These are phyloP conservation scores for Blastobotrys ciferrii DNA, from an alignment of 1,139 yeast genomes.

Conservation along the genomic window DNA sequence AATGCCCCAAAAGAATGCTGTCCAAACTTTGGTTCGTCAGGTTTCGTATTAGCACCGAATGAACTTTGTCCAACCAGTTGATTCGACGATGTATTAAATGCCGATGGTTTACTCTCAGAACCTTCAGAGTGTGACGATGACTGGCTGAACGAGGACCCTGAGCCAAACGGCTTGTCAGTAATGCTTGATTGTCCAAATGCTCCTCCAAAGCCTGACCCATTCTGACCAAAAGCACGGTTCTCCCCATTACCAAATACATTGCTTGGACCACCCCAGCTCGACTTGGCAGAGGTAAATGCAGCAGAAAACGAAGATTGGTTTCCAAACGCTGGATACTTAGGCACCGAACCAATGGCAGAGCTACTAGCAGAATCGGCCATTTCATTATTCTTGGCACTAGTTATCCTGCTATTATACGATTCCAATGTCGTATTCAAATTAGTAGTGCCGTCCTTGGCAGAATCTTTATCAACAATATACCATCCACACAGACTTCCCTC, in stretches of 20 bases:
- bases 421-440: slow-evolving; percentile 6
- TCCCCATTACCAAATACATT: too few species aligned
- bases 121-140: not conserved
- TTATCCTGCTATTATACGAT: slow-evolving; percentile 6
- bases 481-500: slow-evolving; percentile 62
- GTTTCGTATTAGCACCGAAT: too few species aligned
- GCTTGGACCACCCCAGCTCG: too few species aligned
- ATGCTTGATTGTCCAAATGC: not conserved
- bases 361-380: slow-evolving; percentile 7
- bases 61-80: too few species aligned
- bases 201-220: too few species aligned
- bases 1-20: not conserved
- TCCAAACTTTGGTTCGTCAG: too few species aligned
- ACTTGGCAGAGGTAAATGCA: too few species aligned
- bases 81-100: not conserved
- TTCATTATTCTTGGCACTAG: slow-evolving; percentile 5
- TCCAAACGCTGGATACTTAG: not conserved
- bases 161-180: not conserved
- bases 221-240: too few species aligned
- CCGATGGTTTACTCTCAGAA: not conserved
- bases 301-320: too few species aligned
- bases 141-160: not conserved
- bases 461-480: slow-evolving; percentile 49
- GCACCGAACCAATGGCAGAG: slow-evolving; percentile 7
- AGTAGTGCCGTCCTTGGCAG: slow-evolving; percentile 1